Percentiles rank a stretch among this genome's conserved stretches.
Conservation (phyloP, 2,329 filamentous ascomycete species). For the Colletotrichum sp. region DNA sequence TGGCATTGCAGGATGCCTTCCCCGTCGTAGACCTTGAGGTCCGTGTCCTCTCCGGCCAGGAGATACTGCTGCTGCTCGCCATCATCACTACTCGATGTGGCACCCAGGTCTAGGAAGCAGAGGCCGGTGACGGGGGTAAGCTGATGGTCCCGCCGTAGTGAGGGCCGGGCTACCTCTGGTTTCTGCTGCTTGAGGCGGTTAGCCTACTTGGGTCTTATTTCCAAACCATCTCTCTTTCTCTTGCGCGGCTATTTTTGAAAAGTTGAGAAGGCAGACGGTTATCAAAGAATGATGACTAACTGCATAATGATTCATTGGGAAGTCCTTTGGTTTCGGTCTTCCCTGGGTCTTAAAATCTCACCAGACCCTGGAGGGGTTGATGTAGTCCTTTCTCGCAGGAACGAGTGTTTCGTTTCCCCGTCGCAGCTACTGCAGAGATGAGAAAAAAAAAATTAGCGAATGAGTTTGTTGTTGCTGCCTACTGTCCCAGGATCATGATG, state of each 20-base stretch:
- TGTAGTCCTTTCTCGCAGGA: not conserved
- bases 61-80: slow-evolving; percentile 40
- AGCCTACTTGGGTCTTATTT: not conserved
- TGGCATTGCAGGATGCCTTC: slow-evolving; percentile 41
- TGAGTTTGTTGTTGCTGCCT: slow-evolving; percentile 3
- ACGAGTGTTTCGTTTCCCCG: not conserved
- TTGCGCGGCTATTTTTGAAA: not conserved
- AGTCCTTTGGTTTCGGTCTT: not conserved
- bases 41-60: slow-evolving; percentile 65
- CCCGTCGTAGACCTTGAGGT: slow-evolving; percentile 59
- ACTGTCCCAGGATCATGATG: slow-evolving; percentile 16
- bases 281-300: slow-evolving; percentile 11
- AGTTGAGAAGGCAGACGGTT: not conserved
- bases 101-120: slow-evolving; percentile 48
- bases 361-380: not conserved
- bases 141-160: slow-evolving; percentile 39
- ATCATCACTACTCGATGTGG: slow-evolving; percentile 8
- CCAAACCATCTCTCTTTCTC: not conserved
- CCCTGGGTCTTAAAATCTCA: not conserved
- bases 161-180: slow-evolving; percentile 1
- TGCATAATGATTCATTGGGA: slow-evolving; percentile 12
- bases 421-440: not conserved
- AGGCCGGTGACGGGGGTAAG: slow-evolving; percentile 66
- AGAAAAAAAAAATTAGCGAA: not conserved
- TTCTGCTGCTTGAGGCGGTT: not conserved